Conservation (phyloP, 371 early-diverging fungal species). For the Saksenaea vasiformis region DNA sequence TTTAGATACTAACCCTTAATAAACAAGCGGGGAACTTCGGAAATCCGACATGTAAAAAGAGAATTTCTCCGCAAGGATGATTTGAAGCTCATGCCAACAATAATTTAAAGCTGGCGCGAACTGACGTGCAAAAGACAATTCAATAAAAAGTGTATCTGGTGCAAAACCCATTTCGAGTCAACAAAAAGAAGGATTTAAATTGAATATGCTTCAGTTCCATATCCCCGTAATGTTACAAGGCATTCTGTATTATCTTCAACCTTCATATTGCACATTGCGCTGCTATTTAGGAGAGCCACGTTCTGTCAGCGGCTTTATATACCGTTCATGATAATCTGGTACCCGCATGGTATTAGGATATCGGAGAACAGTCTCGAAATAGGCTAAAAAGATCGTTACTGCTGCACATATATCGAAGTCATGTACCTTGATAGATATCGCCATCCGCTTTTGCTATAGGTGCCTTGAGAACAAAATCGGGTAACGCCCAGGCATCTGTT, state of each 20-base stretch:
- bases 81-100: too few relatives aligned
- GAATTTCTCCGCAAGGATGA: too few relatives aligned
- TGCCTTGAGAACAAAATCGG: conserved; percentile 68
- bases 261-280: not conserved
- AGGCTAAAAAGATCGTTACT: conserved; percentile 23
- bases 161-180: too few relatives aligned
- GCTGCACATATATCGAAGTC: not conserved
- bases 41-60: too few relatives aligned
- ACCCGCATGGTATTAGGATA: conserved; percentile 35
- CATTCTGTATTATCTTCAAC: too few relatives aligned
- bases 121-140: too few relatives aligned
- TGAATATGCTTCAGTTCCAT: too few relatives aligned
- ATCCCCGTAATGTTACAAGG: too few relatives aligned
- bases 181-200: too few relatives aligned
- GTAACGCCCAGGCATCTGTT: conserved; percentile 62
- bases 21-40: too few relatives aligned
- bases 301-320: conserved; percentile 47
- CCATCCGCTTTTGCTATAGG: conserved; percentile 70
- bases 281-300: not conserved
- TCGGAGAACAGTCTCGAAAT: conserved; percentile 41
- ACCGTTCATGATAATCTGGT: conserved; percentile 38
- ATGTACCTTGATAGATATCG: conserved; percentile 55
- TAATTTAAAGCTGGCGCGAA: too few relatives aligned
- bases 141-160: too few relatives aligned
- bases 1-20: conserved; percentile 12